Conservation (phyloP, 495 filamentous ascomycete species). For the Lasiosphaeria miniovina region DNA sequence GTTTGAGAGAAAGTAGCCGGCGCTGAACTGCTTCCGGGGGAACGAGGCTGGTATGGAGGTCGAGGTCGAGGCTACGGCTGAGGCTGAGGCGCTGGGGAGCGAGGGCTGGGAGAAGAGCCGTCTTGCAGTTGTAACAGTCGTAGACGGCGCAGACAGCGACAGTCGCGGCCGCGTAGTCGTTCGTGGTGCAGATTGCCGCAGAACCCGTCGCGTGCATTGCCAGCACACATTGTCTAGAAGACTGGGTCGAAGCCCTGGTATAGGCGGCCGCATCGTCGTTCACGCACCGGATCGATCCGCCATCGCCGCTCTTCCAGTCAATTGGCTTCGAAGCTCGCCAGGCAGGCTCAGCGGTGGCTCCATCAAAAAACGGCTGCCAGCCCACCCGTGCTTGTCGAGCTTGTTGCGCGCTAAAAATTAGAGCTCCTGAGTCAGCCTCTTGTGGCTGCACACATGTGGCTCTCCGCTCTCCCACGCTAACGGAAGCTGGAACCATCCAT, state of each 20-base stretch:
- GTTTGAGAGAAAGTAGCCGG: conserved; percentile 44
- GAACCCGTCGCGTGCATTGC: conserved; percentile 27
- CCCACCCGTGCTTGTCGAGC: conserved; percentile 1
- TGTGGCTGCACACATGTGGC: too few species aligned
- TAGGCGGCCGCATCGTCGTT: conserved; percentile 34
- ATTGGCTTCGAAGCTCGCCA: conserved; percentile 4
- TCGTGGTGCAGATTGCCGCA: conserved; percentile 11
- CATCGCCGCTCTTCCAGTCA: conserved; percentile 20
- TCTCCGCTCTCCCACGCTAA: too few species aligned
- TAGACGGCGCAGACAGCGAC: not conserved
- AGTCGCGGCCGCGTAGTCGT: not conserved
- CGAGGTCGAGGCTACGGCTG: not conserved
- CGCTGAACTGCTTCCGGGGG: conserved; percentile 28
- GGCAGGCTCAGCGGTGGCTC: not conserved
- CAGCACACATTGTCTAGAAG: conserved; percentile 27
- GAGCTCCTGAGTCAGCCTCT: conserved; percentile 4
- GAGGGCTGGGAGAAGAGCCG: conserved; percentile 28
- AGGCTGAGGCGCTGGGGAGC: conserved; percentile 15
- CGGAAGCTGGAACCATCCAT: too few species aligned
- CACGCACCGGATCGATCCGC: conserved; percentile 29
- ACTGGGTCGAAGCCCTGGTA: conserved; percentile 21
- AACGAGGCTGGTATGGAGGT: conserved; percentile 6
- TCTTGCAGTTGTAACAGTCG: not conserved
- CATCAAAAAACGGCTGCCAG: not conserved
- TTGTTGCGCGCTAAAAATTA: not conserved